Base-by-base conservation (phyloP, 2,329 filamentous ascomycete genomes). In the Colletotrichum lupini region DNA sequence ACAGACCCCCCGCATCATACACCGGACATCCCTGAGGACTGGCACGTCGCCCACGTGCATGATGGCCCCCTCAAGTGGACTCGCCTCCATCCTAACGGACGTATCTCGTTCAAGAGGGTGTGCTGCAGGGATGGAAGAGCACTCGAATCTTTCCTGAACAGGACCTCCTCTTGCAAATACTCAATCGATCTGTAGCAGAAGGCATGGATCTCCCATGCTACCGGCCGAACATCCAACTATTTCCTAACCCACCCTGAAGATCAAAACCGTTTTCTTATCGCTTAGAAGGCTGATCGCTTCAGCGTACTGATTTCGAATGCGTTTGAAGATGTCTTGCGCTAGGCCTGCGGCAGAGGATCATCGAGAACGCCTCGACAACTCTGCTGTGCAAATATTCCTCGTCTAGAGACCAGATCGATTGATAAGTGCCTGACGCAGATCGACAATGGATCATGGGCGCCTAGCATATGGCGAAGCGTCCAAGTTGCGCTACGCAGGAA, bases 11-110 rank as follows among this genome's bases (percentile, higher is more conserved):
- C 56, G 28, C 26, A 57, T 61, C 56, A 26, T 57, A 55, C 67
- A 2, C 1, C 32, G 32, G 8, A 42, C 37, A 19, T 19, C 37
- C 16, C 37, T 42, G 37, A 19, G 37, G 57, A 61, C 55, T 22
- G 22, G 46, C 32, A 57, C 56, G 46, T n/a, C 60, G 46, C 60
- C 60, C 69, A 68, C 52, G 58, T 72, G 64, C 69, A 68, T 61
- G 37, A 57, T 61, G 12, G 30, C 37, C 67, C 67, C 30, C 60
- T 30, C n/a, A 28, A 30, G 58, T 65, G 67, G 53, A 32, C 22
- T 22, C 12, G 35, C 28, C n/a, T 26, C 28, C 32, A 71, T 26
- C 28, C 6, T 71, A 53, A 49, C 61, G 56, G 71, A 63, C 71
- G 71, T 71, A 73, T 49, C 42, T 57, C 9, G 61, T 52, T 16